Evolutionary conservation across 345 rosid species (phyloP), one percentile per base, ranked within the genome.

Genomic region (Populus tremula): DNA sequence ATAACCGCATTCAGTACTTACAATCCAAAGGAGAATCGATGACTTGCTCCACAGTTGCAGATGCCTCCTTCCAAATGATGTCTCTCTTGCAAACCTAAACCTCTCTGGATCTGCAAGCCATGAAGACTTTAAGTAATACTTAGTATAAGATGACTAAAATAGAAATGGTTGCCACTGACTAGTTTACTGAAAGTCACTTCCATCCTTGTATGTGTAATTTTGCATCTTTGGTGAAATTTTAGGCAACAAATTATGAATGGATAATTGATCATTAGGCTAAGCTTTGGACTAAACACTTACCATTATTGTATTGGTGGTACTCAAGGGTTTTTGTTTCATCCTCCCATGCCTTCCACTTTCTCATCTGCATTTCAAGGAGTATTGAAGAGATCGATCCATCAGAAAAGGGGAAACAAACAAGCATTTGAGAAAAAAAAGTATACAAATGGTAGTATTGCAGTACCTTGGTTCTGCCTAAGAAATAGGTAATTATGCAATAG

Each of bases 31-130:
- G 17, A 89, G 84, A 54, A 88, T 13, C 1, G 93, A 80, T 16
- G 77, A 79, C 66, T 82, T 82, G 72, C 95, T 90, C 98, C 99
- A 91, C 66, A 88, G 69, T 35, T 79, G 86, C 76, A 94, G 1
- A 74, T 96, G 99, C 72, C 99, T 89, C 69, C 92, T 83, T 10
- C 99, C 99, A 17, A 96, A 96, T 4, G 99, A 94, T 76, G 99
- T 96, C 75, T 96, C 99, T 64, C 97, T 92, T 18, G 99, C 91
- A 84, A 96, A 92, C 66, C 98, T 87, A 78, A 96, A 96, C 82
- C 99, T 90, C 77, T 92, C 96, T 0, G 99, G 98, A 83, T 96
- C 99, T 96, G 84, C 70, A 76, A 2, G 7, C 13, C 54, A 50
- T 21, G 2, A 35, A 29, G 56, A 16, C 49, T 56, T 54, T 8